Evolutionary conservation across 495 filamentous ascomycete species (phyloP), one percentile per base, ranked within the genome.

Genomic region (Ramalina intermedia): DNA sequence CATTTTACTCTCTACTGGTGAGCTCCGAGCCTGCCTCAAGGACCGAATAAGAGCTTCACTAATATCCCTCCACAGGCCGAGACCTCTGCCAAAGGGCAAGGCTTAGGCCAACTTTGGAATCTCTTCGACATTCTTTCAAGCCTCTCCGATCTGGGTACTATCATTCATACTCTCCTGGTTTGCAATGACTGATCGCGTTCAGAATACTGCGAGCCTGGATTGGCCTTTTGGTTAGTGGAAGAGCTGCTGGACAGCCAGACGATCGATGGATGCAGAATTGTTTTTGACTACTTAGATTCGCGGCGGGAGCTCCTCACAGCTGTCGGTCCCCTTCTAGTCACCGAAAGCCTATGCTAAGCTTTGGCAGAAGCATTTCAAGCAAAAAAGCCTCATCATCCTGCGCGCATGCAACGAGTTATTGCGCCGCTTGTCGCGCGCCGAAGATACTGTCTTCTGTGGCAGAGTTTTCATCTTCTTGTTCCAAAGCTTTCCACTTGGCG

Each of bases 381-480:
- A 85, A 53, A 96, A 94, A 64, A 81, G 82, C 49, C 66, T 96
- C 40, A 76, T 94, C 47, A 88, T 96, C 53, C 69, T 99, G 3
- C 74, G 91, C 56, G 81, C 84, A 18, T 96, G 93, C 69, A 99
- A 96, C 64, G 93, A 96, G 64, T 73, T 99, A 3, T 76, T 96
- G 8, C 80, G 91, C 42, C 74, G 91, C 47, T 71, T 99, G 4
- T 96, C 91, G 2, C 74, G 94, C 41, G 87, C 91, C 4, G 87
- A 96, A 58, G 93, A 99, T 65, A 87, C 93, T 0, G 89, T 94
- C 3, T 99, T 98, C 63, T 96, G 89, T 61, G 91, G 91, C 35
- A 75, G 90, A 40, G 89, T 99, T 18, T 94, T 94, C 60, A 94
- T 99, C 54, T 99, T 94, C 59, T 77, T 96, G 49, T 96, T 95